Percentiles rank a stretch among this genome's conserved stretches.
These are phyloP conservation scores for Globisporangium acanthophoron DNA, from an alignment of 352 stramenopile species.

Conservation along the genomic window DNA sequence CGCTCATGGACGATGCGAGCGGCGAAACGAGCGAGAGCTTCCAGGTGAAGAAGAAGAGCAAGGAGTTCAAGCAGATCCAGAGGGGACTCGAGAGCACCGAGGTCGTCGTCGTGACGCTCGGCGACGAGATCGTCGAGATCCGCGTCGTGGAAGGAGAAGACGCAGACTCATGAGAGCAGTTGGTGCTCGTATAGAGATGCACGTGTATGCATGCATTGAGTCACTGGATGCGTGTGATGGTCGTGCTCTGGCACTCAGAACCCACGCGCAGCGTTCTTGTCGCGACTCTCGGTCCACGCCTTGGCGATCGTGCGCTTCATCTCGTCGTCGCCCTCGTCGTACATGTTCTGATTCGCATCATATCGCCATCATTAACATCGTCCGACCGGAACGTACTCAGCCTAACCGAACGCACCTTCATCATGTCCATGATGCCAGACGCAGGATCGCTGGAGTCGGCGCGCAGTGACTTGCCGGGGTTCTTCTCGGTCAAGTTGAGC, in stretches of 20 bases:
- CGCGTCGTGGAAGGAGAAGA: conserved; percentile 22
- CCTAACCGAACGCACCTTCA: conserved; percentile 51
- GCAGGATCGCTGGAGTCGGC: conserved; percentile 52
- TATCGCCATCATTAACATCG: neutral
- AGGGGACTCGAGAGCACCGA: conserved; percentile 50
- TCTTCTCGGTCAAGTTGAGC: conserved; percentile 84
- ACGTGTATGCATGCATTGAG: neutral
- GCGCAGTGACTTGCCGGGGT: conserved; percentile 46
- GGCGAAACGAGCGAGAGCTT: conserved; percentile 66
- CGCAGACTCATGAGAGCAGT: conserved; percentile 10
- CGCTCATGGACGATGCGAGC: conserved; percentile 57
- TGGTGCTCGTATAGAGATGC: conserved; percentile 1
- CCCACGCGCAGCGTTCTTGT: conserved; percentile 42
- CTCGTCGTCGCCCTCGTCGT: conserved; percentile 82
- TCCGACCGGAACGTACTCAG: too few species aligned
- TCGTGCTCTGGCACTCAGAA: conserved; percentile 2
- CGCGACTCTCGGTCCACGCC: conserved; percentile 78
- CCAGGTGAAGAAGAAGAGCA: conserved; percentile 60
- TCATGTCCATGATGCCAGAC: conserved; percentile 89
- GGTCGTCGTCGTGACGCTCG: conserved; percentile 46
- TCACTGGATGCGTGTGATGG: neutral
- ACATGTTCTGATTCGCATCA: conserved; percentile 62
- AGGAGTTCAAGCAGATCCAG: conserved; percentile 68
- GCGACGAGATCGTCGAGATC: conserved; percentile 47
- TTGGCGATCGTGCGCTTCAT: conserved; percentile 90